Evolutionary conservation across 768 basidiomycete species (phyloP).

Genomic region (Rhizopogon vesiculosus): DNA sequence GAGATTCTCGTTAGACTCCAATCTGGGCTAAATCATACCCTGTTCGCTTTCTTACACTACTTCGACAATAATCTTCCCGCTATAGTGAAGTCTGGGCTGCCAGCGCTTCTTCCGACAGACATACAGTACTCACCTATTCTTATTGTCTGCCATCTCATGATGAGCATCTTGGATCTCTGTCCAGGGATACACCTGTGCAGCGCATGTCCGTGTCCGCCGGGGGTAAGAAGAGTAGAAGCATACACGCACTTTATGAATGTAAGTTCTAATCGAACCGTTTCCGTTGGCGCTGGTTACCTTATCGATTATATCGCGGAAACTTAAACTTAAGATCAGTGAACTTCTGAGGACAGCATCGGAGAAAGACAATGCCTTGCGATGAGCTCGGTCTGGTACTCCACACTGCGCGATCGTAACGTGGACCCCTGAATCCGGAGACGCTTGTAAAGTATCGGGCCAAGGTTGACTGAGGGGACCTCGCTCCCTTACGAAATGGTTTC

Average conservation of each 20-base stretch:
- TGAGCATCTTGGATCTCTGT: conserved; percentile 76
- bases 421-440: conserved; percentile 86
- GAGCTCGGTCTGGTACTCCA: conserved; percentile 75
- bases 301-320: conserved; percentile 54
- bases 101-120: background rate
- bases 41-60: conserved; percentile 7
- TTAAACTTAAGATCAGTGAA: conserved; percentile 14
- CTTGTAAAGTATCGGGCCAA: conserved; percentile 73
- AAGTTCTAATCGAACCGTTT: conserved; percentile 59
- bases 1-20: background rate
- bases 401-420: conserved; percentile 71
- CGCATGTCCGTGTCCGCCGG: conserved; percentile 10
- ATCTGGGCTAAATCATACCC: background rate
- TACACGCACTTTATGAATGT: conserved; percentile 67
- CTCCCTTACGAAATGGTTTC: conserved; percentile 36
- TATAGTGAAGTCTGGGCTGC: conserved; percentile 3
- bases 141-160: conserved; percentile 77
- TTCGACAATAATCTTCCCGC: conserved; percentile 28
- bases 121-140: conserved; percentile 35
- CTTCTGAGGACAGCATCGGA: background rate
- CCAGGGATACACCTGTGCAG: conserved; percentile 70
- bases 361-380: conserved; percentile 42
- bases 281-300: conserved; percentile 57
- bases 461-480: conserved; percentile 46
- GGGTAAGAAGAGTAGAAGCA: conserved; percentile 6